phyloP scores from a whole-genome alignment of 2,329 filamentous ascomycete species.

The Penicillium sp. region DNA sequence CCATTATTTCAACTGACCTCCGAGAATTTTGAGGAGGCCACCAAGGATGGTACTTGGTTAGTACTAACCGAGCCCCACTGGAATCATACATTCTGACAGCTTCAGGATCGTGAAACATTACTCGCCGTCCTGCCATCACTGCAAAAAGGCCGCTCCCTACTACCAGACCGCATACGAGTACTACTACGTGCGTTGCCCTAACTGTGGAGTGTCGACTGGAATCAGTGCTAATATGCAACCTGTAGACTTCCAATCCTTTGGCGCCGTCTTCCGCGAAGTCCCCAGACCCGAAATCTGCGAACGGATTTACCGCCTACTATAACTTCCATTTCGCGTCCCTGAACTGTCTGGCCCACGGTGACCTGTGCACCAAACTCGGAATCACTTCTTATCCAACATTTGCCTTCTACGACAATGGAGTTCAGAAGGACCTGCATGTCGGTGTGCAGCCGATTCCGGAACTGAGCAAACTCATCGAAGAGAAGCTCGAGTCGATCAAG shows the following conservation, averaged over 20 bases:
- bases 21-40: constrained; percentile 49
- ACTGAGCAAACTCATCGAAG: constrained; percentile 71
- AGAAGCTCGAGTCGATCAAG: constrained; percentile 70
- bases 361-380: constrained; percentile 68
- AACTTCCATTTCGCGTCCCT: constrained; percentile 83
- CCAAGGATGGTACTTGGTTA: constrained; percentile 54
- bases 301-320: constrained; percentile 77
- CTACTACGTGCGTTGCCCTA: constrained; percentile 58
- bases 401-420: constrained; percentile 75
- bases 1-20: constrained; percentile 49
- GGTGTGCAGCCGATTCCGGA: constrained; percentile 67
- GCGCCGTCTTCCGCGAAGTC: constrained; percentile 50
- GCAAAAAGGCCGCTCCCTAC: constrained; percentile 73
- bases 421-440: constrained; percentile 60
- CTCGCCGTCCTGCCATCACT: constrained; percentile 64
- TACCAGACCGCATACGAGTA: constrained; percentile 95
- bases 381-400: constrained; percentile 74
- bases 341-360: constrained; percentile 80
- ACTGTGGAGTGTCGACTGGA: background rate
- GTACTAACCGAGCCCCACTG: constrained; percentile 8
- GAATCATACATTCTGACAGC: constrained; percentile 15
- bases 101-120: constrained; percentile 54
- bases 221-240: constrained; percentile 27
- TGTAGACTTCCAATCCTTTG: constrained; percentile 71
- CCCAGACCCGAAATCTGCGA: constrained; percentile 53